Evolutionary conservation across 2,329 filamentous ascomycete species (phyloP).

Genomic region (Torrubiellomyces zombiae): DNA sequence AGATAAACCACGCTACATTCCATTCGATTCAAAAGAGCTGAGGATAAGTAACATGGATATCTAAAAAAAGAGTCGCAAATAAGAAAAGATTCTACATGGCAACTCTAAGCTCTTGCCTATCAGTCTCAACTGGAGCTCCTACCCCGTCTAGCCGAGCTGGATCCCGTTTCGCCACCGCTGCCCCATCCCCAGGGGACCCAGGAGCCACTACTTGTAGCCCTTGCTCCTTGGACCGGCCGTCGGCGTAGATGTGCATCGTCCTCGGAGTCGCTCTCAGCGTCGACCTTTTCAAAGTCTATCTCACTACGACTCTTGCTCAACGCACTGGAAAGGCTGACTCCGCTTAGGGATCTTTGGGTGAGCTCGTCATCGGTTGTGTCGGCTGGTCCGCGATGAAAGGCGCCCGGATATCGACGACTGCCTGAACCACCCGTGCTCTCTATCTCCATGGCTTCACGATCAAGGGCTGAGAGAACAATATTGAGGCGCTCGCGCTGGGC

Average conservation of each 20-base stretch:
- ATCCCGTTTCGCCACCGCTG: constrained; percentile 9
- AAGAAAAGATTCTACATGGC: constrained; percentile 7
- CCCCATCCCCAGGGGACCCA: constrained; percentile 36
- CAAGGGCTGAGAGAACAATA: constrained; percentile 59
- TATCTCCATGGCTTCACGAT: constrained; percentile 56
- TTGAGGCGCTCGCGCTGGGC: constrained; percentile 65
- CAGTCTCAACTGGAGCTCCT: constrained; percentile 9
- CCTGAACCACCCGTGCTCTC: constrained; percentile 18
- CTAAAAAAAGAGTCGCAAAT: neutral
- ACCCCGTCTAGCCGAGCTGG: constrained; percentile 23
- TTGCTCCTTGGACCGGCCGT: constrained; percentile 11
- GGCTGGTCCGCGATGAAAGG: constrained; percentile 7
- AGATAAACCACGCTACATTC: too few relatives aligned
- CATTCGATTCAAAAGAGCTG: too few relatives aligned
- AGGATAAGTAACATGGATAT: too few relatives aligned
- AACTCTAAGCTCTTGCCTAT: constrained; percentile 13
- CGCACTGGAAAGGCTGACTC: constrained; percentile 32
- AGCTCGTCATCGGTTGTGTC: constrained; percentile 16
- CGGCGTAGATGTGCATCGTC: constrained; percentile 25
- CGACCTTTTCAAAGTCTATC: constrained; percentile 77
- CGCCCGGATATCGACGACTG: constrained; percentile 1
- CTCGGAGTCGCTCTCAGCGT: constrained; percentile 51
- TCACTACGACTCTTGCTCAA: constrained; percentile 74
- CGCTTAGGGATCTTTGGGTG: constrained; percentile 27
- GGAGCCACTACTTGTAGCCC: constrained; percentile 13